phyloP scores from a whole-genome alignment of 2,329 filamentous ascomycete species.

The Bipolaris zeicola region DNA sequence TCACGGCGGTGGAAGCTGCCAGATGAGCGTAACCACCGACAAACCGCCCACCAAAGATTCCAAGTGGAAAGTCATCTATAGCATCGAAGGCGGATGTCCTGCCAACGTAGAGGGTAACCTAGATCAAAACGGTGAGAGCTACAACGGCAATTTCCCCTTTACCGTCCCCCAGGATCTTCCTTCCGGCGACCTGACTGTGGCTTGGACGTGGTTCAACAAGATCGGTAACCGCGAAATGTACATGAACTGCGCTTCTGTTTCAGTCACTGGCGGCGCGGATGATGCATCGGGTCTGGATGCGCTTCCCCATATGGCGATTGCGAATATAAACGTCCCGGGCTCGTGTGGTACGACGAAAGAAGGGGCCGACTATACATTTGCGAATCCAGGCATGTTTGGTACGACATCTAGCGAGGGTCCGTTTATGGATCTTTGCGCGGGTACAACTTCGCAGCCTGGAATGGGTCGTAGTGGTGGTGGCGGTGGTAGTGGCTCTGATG shows the following conservation, averaged over 20 bases:
- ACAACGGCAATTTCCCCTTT: constrained; percentile 31
- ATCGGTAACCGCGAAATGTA: constrained; percentile 93
- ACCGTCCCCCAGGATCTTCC: constrained; percentile 72
- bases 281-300: constrained; percentile 58
- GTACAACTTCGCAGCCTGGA: constrained; percentile 7
- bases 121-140: constrained; percentile 47
- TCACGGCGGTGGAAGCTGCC: constrained; percentile 91
- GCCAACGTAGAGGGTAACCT: constrained; percentile 14
- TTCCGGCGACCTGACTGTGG: constrained; percentile 74
- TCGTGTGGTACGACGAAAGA: constrained; percentile 60
- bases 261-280: constrained; percentile 60
- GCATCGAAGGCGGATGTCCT: constrained; percentile 84
- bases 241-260: constrained; percentile 76
- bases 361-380: constrained; percentile 57
- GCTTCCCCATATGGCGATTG: constrained; percentile 75
- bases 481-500: not conserved
- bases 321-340: constrained; percentile 61
- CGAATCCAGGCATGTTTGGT: constrained; percentile 66
- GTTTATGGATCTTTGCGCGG: constrained; percentile 33
- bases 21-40: constrained; percentile 81
- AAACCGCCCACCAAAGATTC: constrained; percentile 68
- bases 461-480: not conserved
- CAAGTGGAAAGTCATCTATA: constrained; percentile 86
- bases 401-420: constrained; percentile 29
- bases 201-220: constrained; percentile 92